phyloP scores from a whole-genome alignment of 805 yeast genomes.

The Candida maris region DNA sequence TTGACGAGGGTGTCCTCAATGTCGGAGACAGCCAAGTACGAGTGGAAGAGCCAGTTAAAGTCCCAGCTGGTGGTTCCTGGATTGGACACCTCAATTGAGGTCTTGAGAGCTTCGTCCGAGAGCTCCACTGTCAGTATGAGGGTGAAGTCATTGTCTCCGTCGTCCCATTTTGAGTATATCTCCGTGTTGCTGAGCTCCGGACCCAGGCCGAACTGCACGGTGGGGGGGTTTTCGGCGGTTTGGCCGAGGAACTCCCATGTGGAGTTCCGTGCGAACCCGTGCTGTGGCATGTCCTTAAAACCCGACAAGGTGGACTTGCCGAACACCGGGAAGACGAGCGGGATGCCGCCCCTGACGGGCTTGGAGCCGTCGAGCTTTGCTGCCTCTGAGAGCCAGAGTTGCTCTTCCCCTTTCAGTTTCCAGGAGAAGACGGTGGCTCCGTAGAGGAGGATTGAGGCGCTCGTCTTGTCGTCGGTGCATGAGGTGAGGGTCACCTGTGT shows the following conservation, averaged over 20 bases:
- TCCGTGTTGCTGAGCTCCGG: slow-evolving; percentile 77
- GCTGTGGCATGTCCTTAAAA: slow-evolving; percentile 78
- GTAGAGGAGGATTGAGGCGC: slow-evolving; percentile 67
- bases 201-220: slow-evolving; percentile 86
- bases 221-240: slow-evolving; percentile 61
- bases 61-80: slow-evolving; percentile 62
- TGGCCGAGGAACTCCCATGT: slow-evolving; percentile 95
- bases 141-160: slow-evolving; percentile 65
- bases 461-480: slow-evolving; percentile 48
- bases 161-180: slow-evolving; percentile 52
- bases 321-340: slow-evolving; percentile 90
- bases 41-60: slow-evolving; percentile 94
- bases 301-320: slow-evolving; percentile 67
- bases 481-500: slow-evolving; percentile 58
- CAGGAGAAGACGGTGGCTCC: slow-evolving; percentile 92
- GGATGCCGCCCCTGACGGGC: slow-evolving; percentile 97
- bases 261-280: slow-evolving; percentile 91
- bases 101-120: slow-evolving; percentile 53
- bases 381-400: slow-evolving; percentile 73
- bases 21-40: slow-evolving; percentile 74
- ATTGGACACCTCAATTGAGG: slow-evolving; percentile 74
- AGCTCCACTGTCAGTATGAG: slow-evolving; percentile 67
- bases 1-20: slow-evolving; percentile 73
- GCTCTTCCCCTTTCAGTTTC: slow-evolving; percentile 69
- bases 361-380: slow-evolving; percentile 88